Evolutionary conservation across 2,329 filamentous ascomycete genomes (phyloP), one percentile per base, ranked within the genome.

Genomic region (Helicocarpus griseus): DNA sequence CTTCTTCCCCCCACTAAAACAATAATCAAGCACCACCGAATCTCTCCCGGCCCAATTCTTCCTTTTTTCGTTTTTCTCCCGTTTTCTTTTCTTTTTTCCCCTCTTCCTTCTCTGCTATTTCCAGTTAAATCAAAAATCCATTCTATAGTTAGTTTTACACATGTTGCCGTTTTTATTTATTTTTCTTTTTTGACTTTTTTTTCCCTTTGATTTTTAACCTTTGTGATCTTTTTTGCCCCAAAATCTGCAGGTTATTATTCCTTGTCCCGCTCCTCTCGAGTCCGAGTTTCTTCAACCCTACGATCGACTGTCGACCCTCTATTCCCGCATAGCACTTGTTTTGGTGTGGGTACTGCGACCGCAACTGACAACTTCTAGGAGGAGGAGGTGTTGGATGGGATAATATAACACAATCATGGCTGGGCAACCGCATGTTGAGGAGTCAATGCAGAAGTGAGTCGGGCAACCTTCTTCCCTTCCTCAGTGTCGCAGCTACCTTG

Each of bases 331-430:
- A 35, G n/a, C 21, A n/a, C 29, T 35, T 35, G 19, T 47, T 47
- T 36, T 21, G 33, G 7, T n/a, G 36, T 47, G 39, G 31, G 45
- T 44, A 19, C 31, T 54, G 14, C 35, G 22, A 17, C 28, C 35
- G 28, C n/a, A 35, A 19, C 21, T 43, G 38, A 31, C 38, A n/a
- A 26, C n/a, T 24, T 43, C 22, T 31, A 31, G 33, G 40, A 49
- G 39, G 47, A 39, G 41, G 48, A 31, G 22, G 48, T 57, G 48
- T 66, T 65, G 64, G 54, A 69, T 69, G 67, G 68, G 64, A 70
- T 58, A 60, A 55, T n/a, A n/a, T n/a, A n/a, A 60, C 60, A 63
- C 54, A n/a, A n/a, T n/a, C 54, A 70, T 73, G 70, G 67, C 69
- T 61, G 61, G 65, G 62, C 65, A 68, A 56, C 71, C 64, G 69